Evolutionary conservation across 2,329 filamentous ascomycete species (phyloP).

Genomic region (Aspergillus brasiliensis): DNA sequence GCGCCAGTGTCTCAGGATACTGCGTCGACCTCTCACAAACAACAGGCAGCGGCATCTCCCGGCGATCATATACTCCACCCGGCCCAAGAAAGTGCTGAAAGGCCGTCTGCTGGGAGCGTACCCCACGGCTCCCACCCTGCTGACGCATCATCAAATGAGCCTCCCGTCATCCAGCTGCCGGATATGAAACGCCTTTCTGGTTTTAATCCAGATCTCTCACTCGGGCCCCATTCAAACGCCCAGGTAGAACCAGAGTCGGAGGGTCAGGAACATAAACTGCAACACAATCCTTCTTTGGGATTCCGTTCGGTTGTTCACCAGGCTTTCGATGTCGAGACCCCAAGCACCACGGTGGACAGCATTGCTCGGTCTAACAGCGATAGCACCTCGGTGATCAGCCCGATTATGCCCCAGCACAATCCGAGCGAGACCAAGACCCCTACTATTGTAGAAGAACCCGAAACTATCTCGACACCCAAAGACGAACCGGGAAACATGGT

Average conservation of each 20-base stretch:
- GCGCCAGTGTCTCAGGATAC: not conserved
- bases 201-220: slow-evolving; percentile 33
- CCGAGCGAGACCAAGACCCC: slow-evolving; percentile 49
- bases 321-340: slow-evolving; percentile 64
- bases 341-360: slow-evolving; percentile 55
- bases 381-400: slow-evolving; percentile 65
- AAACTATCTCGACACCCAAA: slow-evolving; percentile 31
- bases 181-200: slow-evolving; percentile 48
- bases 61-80: slow-evolving; percentile 11
- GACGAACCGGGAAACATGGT: slow-evolving; percentile 26
- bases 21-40: not conserved
- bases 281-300: slow-evolving; percentile 57
- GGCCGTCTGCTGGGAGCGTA: not conserved
- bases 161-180: slow-evolving; percentile 38
- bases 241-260: slow-evolving; percentile 18
- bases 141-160: slow-evolving; percentile 13
- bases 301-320: slow-evolving; percentile 64
- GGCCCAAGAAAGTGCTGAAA: not conserved
- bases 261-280: slow-evolving; percentile 37
- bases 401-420: slow-evolving; percentile 58
- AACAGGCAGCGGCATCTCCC: not conserved
- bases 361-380: slow-evolving; percentile 63
- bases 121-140: not conserved
- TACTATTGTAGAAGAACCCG: slow-evolving; percentile 59
- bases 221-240: slow-evolving; percentile 15